Percentiles rank a stretch among this genome's conserved stretches.
Evolutionary conservation across 2,329 filamentous ascomycete genomes (phyloP).

Genomic region (Claviceps paspali): DNA sequence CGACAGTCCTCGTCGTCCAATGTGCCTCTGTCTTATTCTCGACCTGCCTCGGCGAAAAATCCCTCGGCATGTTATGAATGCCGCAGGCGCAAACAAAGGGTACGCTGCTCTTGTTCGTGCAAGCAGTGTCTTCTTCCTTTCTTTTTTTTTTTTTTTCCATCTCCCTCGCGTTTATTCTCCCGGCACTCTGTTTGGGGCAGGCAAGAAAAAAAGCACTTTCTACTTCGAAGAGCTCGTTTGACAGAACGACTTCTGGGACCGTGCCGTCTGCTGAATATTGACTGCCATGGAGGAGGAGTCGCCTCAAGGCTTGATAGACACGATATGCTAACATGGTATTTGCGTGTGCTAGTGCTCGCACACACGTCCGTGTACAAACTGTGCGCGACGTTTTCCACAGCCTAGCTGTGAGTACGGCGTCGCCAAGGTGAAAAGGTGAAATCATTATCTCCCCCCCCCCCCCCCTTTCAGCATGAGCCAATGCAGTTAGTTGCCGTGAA

Average conservation of each 20-base stretch:
- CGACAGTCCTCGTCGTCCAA: constrained; percentile 3
- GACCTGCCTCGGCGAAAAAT: constrained; percentile 7
- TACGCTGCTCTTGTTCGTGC: constrained; percentile 8
- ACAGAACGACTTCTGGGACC: no score
- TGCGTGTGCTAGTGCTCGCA: constrained; percentile 33
- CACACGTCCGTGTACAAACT: constrained; percentile 38
- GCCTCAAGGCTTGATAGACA: no score
- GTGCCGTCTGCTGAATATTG: no score
- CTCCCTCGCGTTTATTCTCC: not conserved
- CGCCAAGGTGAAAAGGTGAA: constrained; percentile 12
- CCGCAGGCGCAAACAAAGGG: constrained; percentile 36
- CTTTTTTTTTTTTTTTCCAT: not conserved
- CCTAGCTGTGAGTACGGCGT: constrained; percentile 32
- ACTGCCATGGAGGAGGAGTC: no score
- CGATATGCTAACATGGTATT: not conserved
- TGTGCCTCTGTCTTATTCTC: constrained; percentile 6
- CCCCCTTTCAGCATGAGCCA: not conserved
- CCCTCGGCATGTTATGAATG: constrained; percentile 35
- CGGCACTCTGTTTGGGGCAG: no score
- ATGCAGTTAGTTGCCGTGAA: no score
- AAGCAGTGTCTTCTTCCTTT: not conserved
- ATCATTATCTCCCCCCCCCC: no score
- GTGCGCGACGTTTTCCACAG: constrained; percentile 34
- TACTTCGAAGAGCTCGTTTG: no score
- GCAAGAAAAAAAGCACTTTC: no score